Conservation (phyloP, 345 rosid genomes). For the Aquilaria malaccensis region DNA sequence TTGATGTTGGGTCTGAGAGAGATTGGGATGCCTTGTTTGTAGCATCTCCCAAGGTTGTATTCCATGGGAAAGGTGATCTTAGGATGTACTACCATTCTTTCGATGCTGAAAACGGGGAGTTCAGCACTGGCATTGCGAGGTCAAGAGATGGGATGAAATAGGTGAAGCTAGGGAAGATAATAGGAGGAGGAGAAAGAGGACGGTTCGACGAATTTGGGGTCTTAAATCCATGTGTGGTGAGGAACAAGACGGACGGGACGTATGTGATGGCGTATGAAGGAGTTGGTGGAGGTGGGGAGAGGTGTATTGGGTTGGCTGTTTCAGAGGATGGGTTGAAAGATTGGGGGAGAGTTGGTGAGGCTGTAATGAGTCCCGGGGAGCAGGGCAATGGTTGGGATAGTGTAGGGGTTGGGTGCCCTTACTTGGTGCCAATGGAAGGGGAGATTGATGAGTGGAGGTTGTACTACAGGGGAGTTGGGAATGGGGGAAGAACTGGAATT, state of each 20-base stretch:
- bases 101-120: conserved; percentile 35
- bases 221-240: conserved; percentile 48
- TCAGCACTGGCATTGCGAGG: conserved; percentile 64
- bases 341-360: conserved; percentile 48
- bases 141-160: conserved; percentile 83
- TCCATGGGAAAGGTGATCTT: conserved; percentile 57
- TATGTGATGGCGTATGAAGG: conserved; percentile 78
- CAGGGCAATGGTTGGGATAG: conserved; percentile 54
- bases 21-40: conserved; percentile 82
- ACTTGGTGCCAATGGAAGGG: conserved; percentile 60
- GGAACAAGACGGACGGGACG: conserved; percentile 47
- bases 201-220: conserved; percentile 53
- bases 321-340: conserved; percentile 54
- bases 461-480: conserved; percentile 58
- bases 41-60: conserved; percentile 65
- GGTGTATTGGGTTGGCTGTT: conserved; percentile 55
- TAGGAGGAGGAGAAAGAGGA: conserved; percentile 42
- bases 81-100: conserved; percentile 87
- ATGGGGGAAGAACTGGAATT: conserved; percentile 57
- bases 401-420: conserved; percentile 60
- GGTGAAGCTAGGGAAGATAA: conserved; percentile 62
- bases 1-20: conserved; percentile 59
- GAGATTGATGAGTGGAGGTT: conserved; percentile 60
- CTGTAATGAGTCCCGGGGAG: conserved; percentile 30
- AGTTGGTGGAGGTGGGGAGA: conserved; percentile 32